Percentiles rank a stretch among this genome's conserved stretches.
phyloP scores from a whole-genome alignment of 352 stramenopile genomes.

The Phytopythium sindhum region DNA sequence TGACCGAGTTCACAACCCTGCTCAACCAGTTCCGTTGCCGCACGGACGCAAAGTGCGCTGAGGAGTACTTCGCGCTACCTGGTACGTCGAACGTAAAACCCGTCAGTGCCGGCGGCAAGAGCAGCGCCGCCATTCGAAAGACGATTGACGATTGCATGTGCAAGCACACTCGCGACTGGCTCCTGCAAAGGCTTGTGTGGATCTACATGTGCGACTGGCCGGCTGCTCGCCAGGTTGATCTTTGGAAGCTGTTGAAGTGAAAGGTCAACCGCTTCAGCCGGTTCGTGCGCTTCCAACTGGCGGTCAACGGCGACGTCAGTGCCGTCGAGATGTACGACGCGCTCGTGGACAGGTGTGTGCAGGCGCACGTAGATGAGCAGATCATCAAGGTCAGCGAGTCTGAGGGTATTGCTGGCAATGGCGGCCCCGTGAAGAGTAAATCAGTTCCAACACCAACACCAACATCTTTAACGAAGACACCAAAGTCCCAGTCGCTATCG shows the following conservation, averaged over 20 bases:
- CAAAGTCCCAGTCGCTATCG: not conserved
- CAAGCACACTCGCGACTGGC: not conserved
- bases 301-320: not conserved
- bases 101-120: not conserved
- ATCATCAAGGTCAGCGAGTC: not conserved
- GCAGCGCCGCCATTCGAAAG: not conserved
- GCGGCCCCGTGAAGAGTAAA: not conserved
- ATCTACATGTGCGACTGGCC: constrained; percentile 3
- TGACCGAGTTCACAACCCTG: not conserved
- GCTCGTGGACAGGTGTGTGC: not conserved
- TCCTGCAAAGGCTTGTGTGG: not conserved
- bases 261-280: constrained; percentile 1
- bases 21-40: not conserved
- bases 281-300: constrained; percentile 6
- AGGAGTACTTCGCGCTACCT: not conserved
- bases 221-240: not conserved
- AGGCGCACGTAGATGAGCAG: not conserved
- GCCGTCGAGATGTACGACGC: constrained; percentile 1
- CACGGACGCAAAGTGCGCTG: not conserved
- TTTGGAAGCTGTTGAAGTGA: not conserved
- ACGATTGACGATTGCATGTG: not conserved
- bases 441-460: not conserved
- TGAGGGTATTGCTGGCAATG: not conserved
- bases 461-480: not conserved
- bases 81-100: not conserved